Evolutionary conservation across 2,329 filamentous ascomycete genomes (phyloP), one percentile per base, ranked within the genome.

Genomic region (Juglanconis oblonga): DNA sequence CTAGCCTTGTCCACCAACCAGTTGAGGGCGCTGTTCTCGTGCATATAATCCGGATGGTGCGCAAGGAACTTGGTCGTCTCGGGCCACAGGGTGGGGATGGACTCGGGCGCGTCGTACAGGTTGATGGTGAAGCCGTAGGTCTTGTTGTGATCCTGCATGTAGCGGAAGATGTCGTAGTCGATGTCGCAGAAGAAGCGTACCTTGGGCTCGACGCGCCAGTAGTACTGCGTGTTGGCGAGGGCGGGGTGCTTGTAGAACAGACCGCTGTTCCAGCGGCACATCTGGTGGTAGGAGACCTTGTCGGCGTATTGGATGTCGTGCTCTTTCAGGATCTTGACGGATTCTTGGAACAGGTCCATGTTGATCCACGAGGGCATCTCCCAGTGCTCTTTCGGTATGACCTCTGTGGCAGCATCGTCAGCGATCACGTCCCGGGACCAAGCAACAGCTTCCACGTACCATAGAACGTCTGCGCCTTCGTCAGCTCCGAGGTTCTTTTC

Each of bases 111-210:
- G 75, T 99, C 95, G 80, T 96, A 98, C 48, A 99, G 86, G 76
- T 92, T 97, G 78, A 99, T 96, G 64, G 94, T 98, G 79, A 98
- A 99, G 65, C 95, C 95, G 75, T 99, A 99, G 4, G 94, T 98
- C 78, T 98, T 97, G 81, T 99, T 97, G 79, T 96, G 86, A 76
- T 99, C 95, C 69, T 91, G 86, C 95, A 99, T 97, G 79, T 92
- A 99, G 65, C 90, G 88, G 82, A 99, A 99, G 55, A 99, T 90
- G 72, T 99, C 95, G 77, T 99, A 99, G 77, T 99, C 95, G 64
- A 99, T 83, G 69, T 98, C 91, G 81, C 95, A 99, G 84, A 97
- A 99, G 82, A 98, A 99, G 76, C 97, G 92, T 48, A 99, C 95
- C 66, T 98, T 97, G 55, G 95, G 95, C 74, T 99, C 95, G 52